phyloP scores from a whole-genome alignment of 1,284 basidiomycete species.

The Chiua sp. region DNA sequence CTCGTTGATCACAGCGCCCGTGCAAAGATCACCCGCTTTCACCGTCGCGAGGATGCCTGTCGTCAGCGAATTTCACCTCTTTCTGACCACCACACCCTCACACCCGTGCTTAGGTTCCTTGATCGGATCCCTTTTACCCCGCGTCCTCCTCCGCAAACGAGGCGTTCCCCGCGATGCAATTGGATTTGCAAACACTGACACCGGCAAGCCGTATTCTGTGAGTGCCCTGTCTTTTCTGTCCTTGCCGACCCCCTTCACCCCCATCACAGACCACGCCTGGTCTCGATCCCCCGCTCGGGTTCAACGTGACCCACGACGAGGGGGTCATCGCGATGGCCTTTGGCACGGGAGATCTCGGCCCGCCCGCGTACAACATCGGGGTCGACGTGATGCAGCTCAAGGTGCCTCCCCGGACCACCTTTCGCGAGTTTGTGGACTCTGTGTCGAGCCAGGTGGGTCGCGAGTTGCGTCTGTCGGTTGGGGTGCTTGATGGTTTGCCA shows the following conservation, averaged over 20 bases:
- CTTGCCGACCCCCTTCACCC: conserved; percentile 2
- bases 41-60: conserved; percentile 73
- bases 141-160: conserved; percentile 60
- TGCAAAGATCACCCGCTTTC: conserved; percentile 64
- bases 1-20: conserved; percentile 61
- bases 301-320: conserved; percentile 83
- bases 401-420: conserved; percentile 60
- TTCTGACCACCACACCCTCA: background rate
- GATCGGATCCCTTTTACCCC: conserved; percentile 72
- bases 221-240: conserved; percentile 23
- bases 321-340: conserved; percentile 71
- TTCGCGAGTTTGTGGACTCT: conserved; percentile 63
- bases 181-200: conserved; percentile 57
- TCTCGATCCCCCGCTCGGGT: conserved; percentile 61
- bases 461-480: background rate
- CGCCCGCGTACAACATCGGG: conserved; percentile 67
- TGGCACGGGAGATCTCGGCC: conserved; percentile 54
- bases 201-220: conserved; percentile 78
- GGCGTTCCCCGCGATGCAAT: conserved; percentile 54
- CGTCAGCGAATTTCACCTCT: conserved; percentile 42
- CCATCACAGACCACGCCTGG: conserved; percentile 47
- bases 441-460: conserved; percentile 66
- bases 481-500: conserved; percentile 32
- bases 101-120: conserved; percentile 59
- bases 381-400: conserved; percentile 80